Conservation (phyloP, 257 asterid species). For the Nicotiana benthamiana region DNA sequence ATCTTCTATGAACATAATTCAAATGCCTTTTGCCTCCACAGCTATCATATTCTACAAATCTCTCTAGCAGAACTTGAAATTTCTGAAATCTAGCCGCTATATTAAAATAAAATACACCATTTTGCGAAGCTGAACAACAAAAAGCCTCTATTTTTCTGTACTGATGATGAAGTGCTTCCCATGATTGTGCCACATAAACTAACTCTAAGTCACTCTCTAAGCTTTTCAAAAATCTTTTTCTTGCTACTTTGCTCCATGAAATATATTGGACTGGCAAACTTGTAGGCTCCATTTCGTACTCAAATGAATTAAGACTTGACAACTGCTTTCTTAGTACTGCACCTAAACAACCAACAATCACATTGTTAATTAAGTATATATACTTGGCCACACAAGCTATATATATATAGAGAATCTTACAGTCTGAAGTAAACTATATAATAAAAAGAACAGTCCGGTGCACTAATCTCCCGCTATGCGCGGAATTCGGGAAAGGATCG, state of each 20-base stretch:
- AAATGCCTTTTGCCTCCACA: constrained; percentile 19
- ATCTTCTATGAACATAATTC: constrained; percentile 23
- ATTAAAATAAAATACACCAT: constrained; percentile 15
- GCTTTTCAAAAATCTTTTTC: constrained; percentile 30
- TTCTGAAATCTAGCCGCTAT: constrained; percentile 33
- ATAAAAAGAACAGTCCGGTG: too few relatives aligned
- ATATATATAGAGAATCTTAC: neutral
- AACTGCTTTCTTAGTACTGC: constrained; percentile 21
- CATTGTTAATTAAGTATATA: neutral
- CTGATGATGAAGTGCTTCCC: constrained; percentile 58
- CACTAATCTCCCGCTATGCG: too few relatives aligned
- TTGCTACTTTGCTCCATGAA: constrained; percentile 15
- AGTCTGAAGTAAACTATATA: neutral
- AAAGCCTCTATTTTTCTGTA: constrained; percentile 36
- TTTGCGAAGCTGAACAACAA: neutral
- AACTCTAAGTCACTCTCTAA: constrained; percentile 53
- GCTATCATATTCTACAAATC: constrained; percentile 44
- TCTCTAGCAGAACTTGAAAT: constrained; percentile 34
- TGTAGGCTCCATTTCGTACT: neutral
- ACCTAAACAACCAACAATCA: constrained; percentile 15
- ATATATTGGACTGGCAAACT: neutral
- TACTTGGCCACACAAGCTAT: neutral
- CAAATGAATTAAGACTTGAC: constrained; percentile 1
- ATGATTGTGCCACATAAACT: constrained; percentile 48
- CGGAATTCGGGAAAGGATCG: too few relatives aligned